Evolutionary conservation across 768 basidiomycete species (phyloP), one percentile per base, ranked within the genome.

Genomic region (Rhizopogon vinicolor): DNA sequence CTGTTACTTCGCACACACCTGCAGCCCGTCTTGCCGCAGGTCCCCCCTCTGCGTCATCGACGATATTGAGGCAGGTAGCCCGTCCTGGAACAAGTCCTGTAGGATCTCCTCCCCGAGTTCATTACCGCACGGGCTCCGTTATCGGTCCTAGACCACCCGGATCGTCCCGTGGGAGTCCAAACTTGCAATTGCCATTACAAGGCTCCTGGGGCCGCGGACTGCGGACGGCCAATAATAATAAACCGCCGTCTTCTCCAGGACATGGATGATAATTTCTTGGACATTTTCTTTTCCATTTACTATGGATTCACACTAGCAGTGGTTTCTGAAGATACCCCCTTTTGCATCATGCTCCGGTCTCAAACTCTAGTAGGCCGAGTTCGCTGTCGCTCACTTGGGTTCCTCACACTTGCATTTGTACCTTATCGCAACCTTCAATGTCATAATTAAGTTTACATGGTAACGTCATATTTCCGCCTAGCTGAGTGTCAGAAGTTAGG

Each of bases 161-260:
- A 13, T 62, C 68, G 3, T 12, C 58, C 14, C 61, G 67, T 8
- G 58, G 57, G 37, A 31, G 60, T 2, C 57, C 63, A 37, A 49
- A 52, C 10, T 68, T 58, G 49, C 70, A 68, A 14, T 46, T 70
- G 53, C 70, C 68, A 3, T 62, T 70, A 61, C 68, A 72, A 19
- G 68, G 70, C 9, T 60, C 70, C 19, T 65, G 70, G n/a, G 41
- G 57, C 3, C 58, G 66, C 19, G n/a, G 54, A 13, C 58, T 52
- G 29, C 60, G 64, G 40, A 60, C 7, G 14, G 19, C 16, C 33
- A 22, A 16, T 37, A 16, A 16, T 48, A 28, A 14, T 22, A 44
- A 35, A 22, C 14, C 13, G 3, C 22, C 14, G 3, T 6, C 35
- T 37, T 43, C 37, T 43, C 43, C 44, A 51, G 49, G 7, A 49